Evolutionary conservation across 768 basidiomycete species (phyloP).

Genomic region (Trametes sanguinea): DNA sequence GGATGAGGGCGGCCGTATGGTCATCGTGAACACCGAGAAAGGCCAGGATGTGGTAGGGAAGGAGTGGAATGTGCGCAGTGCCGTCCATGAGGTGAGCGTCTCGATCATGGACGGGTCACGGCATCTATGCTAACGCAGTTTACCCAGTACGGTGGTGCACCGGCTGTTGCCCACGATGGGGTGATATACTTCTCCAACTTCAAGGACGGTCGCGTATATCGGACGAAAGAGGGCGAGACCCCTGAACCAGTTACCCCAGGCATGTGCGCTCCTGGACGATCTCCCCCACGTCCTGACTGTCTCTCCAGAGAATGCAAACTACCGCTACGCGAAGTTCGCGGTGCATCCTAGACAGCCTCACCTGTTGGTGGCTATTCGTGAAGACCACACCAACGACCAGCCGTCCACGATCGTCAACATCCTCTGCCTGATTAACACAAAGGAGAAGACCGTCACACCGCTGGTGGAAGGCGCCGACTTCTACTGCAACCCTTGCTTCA

Average conservation of each 20-base stretch:
- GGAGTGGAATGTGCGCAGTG: slow-evolving; percentile 56
- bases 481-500: slow-evolving; percentile 63
- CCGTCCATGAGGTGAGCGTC: slow-evolving; percentile 54
- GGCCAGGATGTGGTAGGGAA: slow-evolving; percentile 54
- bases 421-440: slow-evolving; percentile 57
- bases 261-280: slow-evolving; percentile 32
- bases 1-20: slow-evolving; percentile 53
- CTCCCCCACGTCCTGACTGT: not conserved
- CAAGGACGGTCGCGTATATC: slow-evolving; percentile 55
- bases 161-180: slow-evolving; percentile 53
- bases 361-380: slow-evolving; percentile 62
- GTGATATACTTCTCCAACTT: slow-evolving; percentile 62
- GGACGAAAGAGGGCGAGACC: slow-evolving; percentile 34
- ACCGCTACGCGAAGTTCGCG: slow-evolving; percentile 66
- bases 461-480: slow-evolving; percentile 68
- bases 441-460: slow-evolving; percentile 43
- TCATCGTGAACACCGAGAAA: slow-evolving; percentile 54
- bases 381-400: slow-evolving; percentile 64
- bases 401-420: slow-evolving; percentile 57
- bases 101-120: too few relatives aligned
- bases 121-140: not conserved
- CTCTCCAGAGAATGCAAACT: slow-evolving; percentile 44
- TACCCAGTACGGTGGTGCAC: slow-evolving; percentile 59
- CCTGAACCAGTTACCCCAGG: slow-evolving; percentile 63
- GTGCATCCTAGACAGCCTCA: slow-evolving; percentile 55